These are phyloP conservation scores for Neurospora sp. DNA, from an alignment of 495 filamentous ascomycete species.

Conservation along the genomic window DNA sequence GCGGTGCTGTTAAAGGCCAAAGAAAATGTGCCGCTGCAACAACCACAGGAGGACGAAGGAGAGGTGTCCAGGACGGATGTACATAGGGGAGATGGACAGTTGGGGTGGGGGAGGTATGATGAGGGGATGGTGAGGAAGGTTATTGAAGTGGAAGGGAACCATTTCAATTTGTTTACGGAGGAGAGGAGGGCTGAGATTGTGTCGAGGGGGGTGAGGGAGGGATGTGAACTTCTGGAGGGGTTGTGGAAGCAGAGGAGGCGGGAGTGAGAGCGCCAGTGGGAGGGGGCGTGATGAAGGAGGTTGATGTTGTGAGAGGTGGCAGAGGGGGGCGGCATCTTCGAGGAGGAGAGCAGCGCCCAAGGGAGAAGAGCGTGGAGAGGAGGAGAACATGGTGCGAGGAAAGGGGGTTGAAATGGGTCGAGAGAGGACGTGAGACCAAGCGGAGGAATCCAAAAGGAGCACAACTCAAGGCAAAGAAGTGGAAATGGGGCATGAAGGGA, in stretches of 20 bases:
- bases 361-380: too few species aligned
- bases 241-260: background rate
- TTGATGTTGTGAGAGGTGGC: too few species aligned
- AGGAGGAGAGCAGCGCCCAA: too few species aligned
- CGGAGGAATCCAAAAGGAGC: too few species aligned
- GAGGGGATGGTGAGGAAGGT: conserved; percentile 25
- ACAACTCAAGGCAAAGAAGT: too few species aligned
- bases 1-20: conserved; percentile 29
- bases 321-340: too few species aligned
- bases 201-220: conserved; percentile 22
- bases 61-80: conserved; percentile 25
- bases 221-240: conserved; percentile 24
- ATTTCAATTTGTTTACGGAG: conserved; percentile 31
- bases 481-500: too few species aligned
- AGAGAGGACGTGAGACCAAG: too few species aligned
- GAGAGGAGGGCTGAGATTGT: conserved; percentile 17
- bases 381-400: too few species aligned
- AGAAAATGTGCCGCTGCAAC: conserved; percentile 18
- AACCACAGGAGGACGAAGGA: conserved; percentile 4
- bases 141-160: conserved; percentile 31
- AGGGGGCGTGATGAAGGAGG: too few species aligned
- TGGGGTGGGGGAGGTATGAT: conserved; percentile 33
- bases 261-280: too few species aligned
- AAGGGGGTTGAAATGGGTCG: too few species aligned
- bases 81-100: conserved; percentile 13